Evolutionary conservation across 345 rosid genomes (phyloP).

Genomic region (Eutrema yunnanense): DNA sequence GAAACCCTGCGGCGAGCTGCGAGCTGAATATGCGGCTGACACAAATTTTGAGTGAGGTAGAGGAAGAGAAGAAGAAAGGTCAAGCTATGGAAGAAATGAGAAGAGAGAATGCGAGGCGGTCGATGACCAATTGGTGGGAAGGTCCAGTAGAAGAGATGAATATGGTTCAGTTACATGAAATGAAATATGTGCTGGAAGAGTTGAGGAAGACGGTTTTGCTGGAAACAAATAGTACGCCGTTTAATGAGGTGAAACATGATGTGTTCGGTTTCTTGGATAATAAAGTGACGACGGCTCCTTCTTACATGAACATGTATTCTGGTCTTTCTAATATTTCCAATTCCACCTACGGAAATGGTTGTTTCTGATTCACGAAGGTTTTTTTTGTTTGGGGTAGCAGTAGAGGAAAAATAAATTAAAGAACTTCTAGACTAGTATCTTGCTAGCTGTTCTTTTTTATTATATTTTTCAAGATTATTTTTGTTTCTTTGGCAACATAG

Average conservation of each 20-base stretch:
- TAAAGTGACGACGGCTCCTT: neutral
- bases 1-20: neutral
- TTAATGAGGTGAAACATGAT: conserved; percentile 5
- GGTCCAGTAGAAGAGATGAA: conserved; percentile 17
- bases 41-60: conserved; percentile 2
- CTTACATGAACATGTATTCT: conserved; percentile 5
- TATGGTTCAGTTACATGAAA: conserved; percentile 14
- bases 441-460: neutral
- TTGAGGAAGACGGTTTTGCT: conserved; percentile 3
- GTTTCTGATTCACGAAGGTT: neutral
- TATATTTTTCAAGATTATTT: neutral
- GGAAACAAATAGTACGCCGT: neutral
- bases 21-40: conserved; percentile 6
- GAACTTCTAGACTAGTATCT: conserved; percentile 5
- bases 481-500: neutral
- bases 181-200: conserved; percentile 14
- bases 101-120: neutral
- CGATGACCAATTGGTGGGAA: conserved; percentile 21
- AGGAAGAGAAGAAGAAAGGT: conserved; percentile 17
- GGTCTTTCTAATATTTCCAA: neutral
- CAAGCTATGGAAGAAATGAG: conserved; percentile 11
- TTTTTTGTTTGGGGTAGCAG: neutral
- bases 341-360: conserved; percentile 8
- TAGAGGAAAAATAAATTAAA: neutral
- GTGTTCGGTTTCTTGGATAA: conserved; percentile 12